Conservation (phyloP, 179 eudicot genomes). For the Amaranthus tricolor region DNA sequence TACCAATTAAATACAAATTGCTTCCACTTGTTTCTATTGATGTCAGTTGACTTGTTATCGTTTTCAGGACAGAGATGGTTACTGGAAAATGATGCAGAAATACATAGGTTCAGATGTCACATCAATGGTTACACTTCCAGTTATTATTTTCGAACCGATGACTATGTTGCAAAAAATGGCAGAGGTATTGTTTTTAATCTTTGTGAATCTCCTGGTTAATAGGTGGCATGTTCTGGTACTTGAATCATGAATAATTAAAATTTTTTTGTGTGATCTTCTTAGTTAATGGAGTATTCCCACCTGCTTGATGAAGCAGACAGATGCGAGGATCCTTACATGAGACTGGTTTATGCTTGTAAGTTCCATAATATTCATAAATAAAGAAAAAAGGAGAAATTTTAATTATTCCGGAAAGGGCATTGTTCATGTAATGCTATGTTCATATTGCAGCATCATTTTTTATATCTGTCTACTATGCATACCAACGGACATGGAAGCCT, state of each 20-base stretch:
- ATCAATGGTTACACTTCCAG: conserved; percentile 97
- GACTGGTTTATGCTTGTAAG: conserved; percentile 60
- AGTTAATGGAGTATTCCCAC: conserved; percentile 91
- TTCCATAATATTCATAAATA: neutral
- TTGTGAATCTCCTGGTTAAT: neutral
- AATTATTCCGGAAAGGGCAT: too few relatives aligned
- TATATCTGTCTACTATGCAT: conserved; percentile 76
- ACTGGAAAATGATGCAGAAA: conserved; percentile 97
- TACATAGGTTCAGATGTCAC: conserved; percentile 95
- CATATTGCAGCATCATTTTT: conserved; percentile 70
- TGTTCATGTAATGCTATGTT: neutral
- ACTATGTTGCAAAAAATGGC: conserved; percentile 98
- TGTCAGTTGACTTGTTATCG: neutral
- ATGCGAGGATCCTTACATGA: conserved; percentile 94
- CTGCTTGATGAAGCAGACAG: conserved; percentile 81
- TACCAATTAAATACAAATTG: neutral
- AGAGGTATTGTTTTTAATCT: conserved; percentile 50
- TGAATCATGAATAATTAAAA: neutral
- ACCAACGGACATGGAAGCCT: conserved; percentile 97
- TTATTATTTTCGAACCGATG: conserved; percentile 96
- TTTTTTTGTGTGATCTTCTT: conserved; percentile 25
- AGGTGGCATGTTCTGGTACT: neutral
- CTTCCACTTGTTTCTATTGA: neutral
- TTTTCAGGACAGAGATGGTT: conserved; percentile 74
- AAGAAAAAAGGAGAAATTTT: neutral